Conservation (phyloP, 164 flowering plant genomes). For the Houttuynia cordata region DNA sequence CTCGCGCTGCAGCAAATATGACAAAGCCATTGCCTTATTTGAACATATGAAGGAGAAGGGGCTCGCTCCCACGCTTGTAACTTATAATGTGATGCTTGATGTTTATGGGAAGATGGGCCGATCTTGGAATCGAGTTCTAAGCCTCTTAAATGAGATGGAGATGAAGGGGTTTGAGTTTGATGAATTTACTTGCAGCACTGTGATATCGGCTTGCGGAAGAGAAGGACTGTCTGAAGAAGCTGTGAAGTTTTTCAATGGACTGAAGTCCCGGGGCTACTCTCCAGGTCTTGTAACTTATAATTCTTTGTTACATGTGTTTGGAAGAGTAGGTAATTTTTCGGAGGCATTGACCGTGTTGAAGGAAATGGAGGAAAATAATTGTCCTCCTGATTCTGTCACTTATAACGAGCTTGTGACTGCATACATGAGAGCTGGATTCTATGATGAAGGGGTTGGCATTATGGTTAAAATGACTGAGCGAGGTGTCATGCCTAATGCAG, state of each 20-base stretch:
- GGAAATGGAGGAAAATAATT: conserved; percentile 78
- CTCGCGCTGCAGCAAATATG: conserved; percentile 47
- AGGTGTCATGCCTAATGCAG: conserved; percentile 66
- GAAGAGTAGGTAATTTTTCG: conserved; percentile 54
- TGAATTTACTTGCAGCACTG: conserved; percentile 89
- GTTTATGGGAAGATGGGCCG: conserved; percentile 90
- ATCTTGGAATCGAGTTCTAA: conserved; percentile 55
- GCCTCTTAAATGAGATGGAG: conserved; percentile 66
- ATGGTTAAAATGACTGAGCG: conserved; percentile 51
- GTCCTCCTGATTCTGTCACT: conserved; percentile 64
- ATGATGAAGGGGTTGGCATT: conserved; percentile 65
- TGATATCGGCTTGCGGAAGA: conserved; percentile 81
- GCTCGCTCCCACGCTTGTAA: conserved; percentile 53
- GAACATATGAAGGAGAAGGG: conserved; percentile 46
- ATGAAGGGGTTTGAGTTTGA: conserved; percentile 53
- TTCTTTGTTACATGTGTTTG: conserved; percentile 71
- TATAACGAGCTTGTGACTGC: conserved; percentile 83
- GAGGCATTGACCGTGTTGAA: conserved; percentile 61
- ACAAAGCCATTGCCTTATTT: conserved; percentile 43
- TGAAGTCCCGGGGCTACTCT: conserved; percentile 46
- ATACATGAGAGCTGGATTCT: conserved; percentile 72
- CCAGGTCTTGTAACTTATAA: conserved; percentile 78
- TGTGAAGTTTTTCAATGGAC: conserved; percentile 38
- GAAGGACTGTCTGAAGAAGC: conserved; percentile 81
- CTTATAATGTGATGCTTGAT: conserved; percentile 83